Evolutionary conservation across 192 early-diverging fungal genomes (phyloP).

Genomic region (Fimicolochytrium jonesii): DNA sequence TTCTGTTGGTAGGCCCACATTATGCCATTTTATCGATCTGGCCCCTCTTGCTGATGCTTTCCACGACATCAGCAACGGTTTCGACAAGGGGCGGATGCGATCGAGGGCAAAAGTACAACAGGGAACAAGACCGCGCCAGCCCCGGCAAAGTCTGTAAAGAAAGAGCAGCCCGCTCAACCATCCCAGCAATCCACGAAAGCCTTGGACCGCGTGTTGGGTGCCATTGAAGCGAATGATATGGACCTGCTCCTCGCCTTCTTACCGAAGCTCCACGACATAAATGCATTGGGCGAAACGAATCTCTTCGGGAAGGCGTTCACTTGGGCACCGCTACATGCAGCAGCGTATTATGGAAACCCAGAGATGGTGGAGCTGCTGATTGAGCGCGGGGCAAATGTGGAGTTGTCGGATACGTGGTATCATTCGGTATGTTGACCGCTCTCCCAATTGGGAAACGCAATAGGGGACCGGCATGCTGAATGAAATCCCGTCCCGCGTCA

Average conservation of each 20-base stretch:
- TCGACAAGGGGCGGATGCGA: no score
- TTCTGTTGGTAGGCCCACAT: background rate
- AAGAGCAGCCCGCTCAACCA: no score
- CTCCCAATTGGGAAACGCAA: background rate
- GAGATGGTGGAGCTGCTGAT: constrained; percentile 67
- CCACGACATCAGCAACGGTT: no score
- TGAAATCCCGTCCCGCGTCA: background rate
- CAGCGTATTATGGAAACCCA: constrained; percentile 72
- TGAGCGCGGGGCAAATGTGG: constrained; percentile 70
- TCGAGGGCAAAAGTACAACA: no score
- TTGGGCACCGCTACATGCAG: constrained; percentile 84
- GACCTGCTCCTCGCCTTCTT: constrained; percentile 18
- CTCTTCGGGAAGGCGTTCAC: constrained; percentile 61
- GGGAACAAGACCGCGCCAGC: no score
- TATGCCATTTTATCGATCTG: background rate
- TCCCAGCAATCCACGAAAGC: no score
- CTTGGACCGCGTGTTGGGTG: constrained; percentile 30
- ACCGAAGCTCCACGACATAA: constrained; percentile 27
- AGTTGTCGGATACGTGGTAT: constrained; percentile 82
- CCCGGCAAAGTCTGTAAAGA: no score
- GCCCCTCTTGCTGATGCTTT: no score
- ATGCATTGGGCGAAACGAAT: constrained; percentile 38
- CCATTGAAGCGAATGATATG: constrained; percentile 38
- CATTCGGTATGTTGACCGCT: constrained; percentile 35
- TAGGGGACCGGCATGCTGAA: background rate